Conservation (phyloP, 768 basidiomycete genomes). For the Neoboletus subvelutipes region DNA sequence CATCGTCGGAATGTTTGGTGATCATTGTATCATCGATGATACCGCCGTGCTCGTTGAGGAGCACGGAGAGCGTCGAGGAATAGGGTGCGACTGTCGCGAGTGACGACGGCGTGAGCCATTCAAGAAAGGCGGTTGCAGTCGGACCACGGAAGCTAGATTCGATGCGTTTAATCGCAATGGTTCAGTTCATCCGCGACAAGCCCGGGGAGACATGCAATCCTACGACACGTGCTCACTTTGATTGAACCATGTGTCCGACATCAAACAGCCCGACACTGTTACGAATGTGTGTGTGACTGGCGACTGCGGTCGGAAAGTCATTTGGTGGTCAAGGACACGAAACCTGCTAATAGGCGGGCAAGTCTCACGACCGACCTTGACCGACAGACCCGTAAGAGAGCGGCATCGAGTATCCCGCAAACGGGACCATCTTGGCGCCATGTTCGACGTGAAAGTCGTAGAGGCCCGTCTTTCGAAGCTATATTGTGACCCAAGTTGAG, state of each 20-base stretch:
- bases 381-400: slow-evolving; percentile 80
- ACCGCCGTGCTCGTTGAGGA: slow-evolving; percentile 86
- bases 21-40: slow-evolving; percentile 97
- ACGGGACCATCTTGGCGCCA: slow-evolving; percentile 93
- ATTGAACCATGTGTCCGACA: slow-evolving; percentile 98
- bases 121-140: slow-evolving; percentile 76
- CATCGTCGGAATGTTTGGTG: slow-evolving; percentile 74
- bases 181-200: not conserved
- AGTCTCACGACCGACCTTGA: slow-evolving; percentile 52
- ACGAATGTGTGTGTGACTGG: slow-evolving; percentile 89
- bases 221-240: slow-evolving; percentile 51
- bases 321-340: slow-evolving; percentile 13
- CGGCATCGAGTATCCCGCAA: slow-evolving; percentile 96
- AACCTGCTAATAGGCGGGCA: not conserved
- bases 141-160: slow-evolving; percentile 72
- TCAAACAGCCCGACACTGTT: slow-evolving; percentile 86
- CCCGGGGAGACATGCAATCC: not conserved
- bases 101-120: slow-evolving; percentile 88
- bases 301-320: slow-evolving; percentile 48
- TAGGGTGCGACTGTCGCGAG: slow-evolving; percentile 66
- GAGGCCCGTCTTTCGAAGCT: slow-evolving; percentile 68
- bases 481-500: not conserved
- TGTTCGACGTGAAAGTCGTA: slow-evolving; percentile 86
- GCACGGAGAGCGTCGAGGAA: slow-evolving; percentile 81
- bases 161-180: not conserved